Conservation (phyloP, 768 basidiomycete genomes). For the Phaffia australis region DNA sequence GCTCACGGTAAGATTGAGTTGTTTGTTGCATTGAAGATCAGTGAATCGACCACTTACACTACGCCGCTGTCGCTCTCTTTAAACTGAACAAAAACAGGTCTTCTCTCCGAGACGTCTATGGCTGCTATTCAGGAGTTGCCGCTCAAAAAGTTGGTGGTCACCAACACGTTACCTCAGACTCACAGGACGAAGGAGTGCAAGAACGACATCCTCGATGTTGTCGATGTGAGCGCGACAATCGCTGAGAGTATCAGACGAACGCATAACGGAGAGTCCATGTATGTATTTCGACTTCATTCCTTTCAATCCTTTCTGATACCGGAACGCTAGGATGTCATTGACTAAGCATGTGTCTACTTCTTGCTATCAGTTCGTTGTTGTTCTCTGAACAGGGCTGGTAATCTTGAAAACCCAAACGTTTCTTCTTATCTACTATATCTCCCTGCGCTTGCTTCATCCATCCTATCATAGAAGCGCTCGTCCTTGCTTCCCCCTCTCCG, state of each 20-base stretch:
- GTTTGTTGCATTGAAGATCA: neutral
- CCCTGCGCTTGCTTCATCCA: neutral
- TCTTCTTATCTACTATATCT: neutral
- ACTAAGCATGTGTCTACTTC: neutral
- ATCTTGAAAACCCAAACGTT: neutral
- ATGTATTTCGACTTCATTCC: neutral
- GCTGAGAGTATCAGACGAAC: slow-evolving; percentile 92
- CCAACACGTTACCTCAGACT: slow-evolving; percentile 89
- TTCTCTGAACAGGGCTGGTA: slow-evolving; percentile 23
- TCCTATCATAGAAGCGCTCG: neutral
- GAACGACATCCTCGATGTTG: slow-evolving; percentile 75
- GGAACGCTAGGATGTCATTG: neutral
- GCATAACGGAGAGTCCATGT: slow-evolving; percentile 59
- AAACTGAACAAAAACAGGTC: slow-evolving; percentile 45
- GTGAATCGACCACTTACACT: neutral
- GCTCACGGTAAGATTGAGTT: slow-evolving; percentile 50
- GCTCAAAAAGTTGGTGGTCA: slow-evolving; percentile 90
- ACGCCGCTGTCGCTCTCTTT: neutral
- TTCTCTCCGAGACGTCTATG: slow-evolving; percentile 81
- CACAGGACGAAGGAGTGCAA: slow-evolving; percentile 50
- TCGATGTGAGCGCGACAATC: slow-evolving; percentile 87
- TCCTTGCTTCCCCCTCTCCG: neutral
- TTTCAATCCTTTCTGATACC: neutral
- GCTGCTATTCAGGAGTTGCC: slow-evolving; percentile 57
- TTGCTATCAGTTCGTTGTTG: slow-evolving; percentile 15